Percentiles rank a stretch among this genome's conserved stretches.
phyloP scores from a whole-genome alignment of 2,329 filamentous ascomycete species.

The Thelonectria rubi region DNA sequence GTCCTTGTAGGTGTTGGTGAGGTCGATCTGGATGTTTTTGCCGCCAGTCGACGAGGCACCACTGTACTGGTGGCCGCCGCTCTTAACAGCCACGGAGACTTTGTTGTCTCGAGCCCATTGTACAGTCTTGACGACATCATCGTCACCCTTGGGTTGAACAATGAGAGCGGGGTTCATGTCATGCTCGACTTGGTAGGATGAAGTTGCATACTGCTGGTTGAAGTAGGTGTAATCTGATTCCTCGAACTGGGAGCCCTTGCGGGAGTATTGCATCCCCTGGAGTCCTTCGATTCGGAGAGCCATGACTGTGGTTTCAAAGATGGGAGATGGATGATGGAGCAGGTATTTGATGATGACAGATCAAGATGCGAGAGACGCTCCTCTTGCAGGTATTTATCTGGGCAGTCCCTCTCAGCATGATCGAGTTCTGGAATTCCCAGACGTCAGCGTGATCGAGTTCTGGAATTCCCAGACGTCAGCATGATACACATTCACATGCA shows the following conservation, averaged over 20 bases:
- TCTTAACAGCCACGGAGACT: slow-evolving; percentile 56
- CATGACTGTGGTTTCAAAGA: slow-evolving; percentile 21
- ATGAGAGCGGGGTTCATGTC: slow-evolving; percentile 56
- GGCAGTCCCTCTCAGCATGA: background rate
- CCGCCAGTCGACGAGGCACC: slow-evolving; percentile 57
- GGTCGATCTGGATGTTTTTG: slow-evolving; percentile 57
- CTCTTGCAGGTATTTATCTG: slow-evolving; percentile 11
- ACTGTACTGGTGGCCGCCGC: slow-evolving; percentile 60
- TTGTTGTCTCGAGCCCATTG: slow-evolving; percentile 52
- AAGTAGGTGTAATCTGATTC: slow-evolving; percentile 32
- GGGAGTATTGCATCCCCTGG: slow-evolving; percentile 38
- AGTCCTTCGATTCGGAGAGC: slow-evolving; percentile 32
- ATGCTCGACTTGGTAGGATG: slow-evolving; percentile 52
- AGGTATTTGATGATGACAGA: background rate
- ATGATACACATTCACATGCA: background rate
- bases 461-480: background rate
- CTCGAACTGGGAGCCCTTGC: slow-evolving; percentile 21
- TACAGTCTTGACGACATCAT: slow-evolving; percentile 53
- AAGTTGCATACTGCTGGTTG: slow-evolving; percentile 55
- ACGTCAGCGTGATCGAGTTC: background rate
- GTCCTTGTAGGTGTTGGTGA: slow-evolving; percentile 49
- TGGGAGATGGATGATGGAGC: background rate
- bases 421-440: too few relatives aligned
- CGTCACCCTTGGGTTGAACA: slow-evolving; percentile 52
- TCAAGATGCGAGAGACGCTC: background rate